Conservation (phyloP, 2,329 filamentous ascomycete genomes). For the Aspergillus sojae region DNA sequence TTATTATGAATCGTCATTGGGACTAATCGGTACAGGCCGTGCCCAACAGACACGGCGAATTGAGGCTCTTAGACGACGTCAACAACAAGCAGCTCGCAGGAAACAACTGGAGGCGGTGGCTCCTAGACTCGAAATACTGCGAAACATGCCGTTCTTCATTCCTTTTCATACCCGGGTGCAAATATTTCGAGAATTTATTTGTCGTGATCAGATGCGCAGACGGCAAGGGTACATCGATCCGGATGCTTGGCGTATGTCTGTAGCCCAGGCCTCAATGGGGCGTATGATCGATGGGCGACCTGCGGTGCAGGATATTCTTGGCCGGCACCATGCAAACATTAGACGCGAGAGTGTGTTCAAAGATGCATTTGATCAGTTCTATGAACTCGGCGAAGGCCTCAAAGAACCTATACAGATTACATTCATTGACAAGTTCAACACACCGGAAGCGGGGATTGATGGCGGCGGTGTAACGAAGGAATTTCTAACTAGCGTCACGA, state of each 20-base stretch:
- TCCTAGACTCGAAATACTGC: conserved; percentile 83
- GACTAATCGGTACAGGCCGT: conserved; percentile 59
- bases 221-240: conserved; percentile 70
- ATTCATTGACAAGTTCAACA: conserved; percentile 88
- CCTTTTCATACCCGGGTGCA: conserved; percentile 89
- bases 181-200: conserved; percentile 92
- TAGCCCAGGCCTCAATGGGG: conserved; percentile 50
- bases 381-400: conserved; percentile 74
- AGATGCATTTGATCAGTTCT: conserved; percentile 85
- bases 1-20: conserved; percentile 35
- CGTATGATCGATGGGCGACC: conserved; percentile 44
- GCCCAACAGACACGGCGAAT: conserved; percentile 64
- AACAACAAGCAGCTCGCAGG: conserved; percentile 68
- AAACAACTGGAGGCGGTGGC: conserved; percentile 77
- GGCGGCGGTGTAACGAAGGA: conserved; percentile 97
- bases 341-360: conserved; percentile 77
- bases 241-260: conserved; percentile 71
- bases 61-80: conserved; percentile 65
- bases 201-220: conserved; percentile 74
- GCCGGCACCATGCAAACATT: conserved; percentile 76
- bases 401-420: conserved; percentile 97
- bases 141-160: conserved; percentile 96
- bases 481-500: conserved; percentile 86
- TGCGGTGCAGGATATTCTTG: conserved; percentile 43
- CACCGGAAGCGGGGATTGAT: conserved; percentile 89